Percentiles rank a stretch among this genome's conserved stretches.
Evolutionary conservation across 352 stramenopile genomes (phyloP).

Genomic region (Elongisporangium prolatum): DNA sequence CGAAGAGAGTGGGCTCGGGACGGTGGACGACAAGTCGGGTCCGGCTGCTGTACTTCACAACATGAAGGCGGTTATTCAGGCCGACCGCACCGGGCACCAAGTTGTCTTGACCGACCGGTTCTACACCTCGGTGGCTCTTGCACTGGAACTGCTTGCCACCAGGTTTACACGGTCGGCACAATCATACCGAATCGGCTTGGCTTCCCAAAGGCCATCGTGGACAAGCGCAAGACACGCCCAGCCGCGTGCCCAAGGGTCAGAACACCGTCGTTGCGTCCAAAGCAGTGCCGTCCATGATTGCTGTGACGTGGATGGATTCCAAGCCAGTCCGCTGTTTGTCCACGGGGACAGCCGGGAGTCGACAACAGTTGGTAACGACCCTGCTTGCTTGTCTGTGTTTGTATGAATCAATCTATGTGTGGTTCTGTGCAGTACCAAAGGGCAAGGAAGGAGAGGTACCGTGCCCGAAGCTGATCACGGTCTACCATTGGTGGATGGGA

Average conservation of each 20-base stretch:
- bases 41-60: slow-evolving; percentile 1
- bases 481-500: slow-evolving; percentile 13
- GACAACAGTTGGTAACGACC: too few species aligned
- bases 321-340: slow-evolving; percentile 9
- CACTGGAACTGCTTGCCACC: slow-evolving; percentile 6
- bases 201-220: slow-evolving; percentile 5
- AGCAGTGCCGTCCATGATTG: slow-evolving; percentile 4
- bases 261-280: slow-evolving; percentile 3
- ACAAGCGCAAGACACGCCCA: slow-evolving; percentile 7
- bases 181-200: slow-evolving; percentile 12
- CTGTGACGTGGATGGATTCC: slow-evolving; percentile 9
- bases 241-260: not conserved
- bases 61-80: slow-evolving; percentile 1
- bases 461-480: slow-evolving; percentile 4
- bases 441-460: not conserved
- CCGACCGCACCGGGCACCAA: not conserved
- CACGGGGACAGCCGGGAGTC: slow-evolving; percentile 3
- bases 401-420: not conserved
- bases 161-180: slow-evolving; percentile 12
- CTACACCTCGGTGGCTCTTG: slow-evolving; percentile 12
- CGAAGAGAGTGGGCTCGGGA: too few species aligned
- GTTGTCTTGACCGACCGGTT: slow-evolving; percentile 10
- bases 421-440: not conserved
- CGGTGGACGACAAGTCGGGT: slow-evolving; percentile 3
- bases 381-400: too few species aligned